Base-by-base conservation (phyloP, 495 filamentous ascomycete genomes). In the Paragyromitra xinjiangensis region DNA sequence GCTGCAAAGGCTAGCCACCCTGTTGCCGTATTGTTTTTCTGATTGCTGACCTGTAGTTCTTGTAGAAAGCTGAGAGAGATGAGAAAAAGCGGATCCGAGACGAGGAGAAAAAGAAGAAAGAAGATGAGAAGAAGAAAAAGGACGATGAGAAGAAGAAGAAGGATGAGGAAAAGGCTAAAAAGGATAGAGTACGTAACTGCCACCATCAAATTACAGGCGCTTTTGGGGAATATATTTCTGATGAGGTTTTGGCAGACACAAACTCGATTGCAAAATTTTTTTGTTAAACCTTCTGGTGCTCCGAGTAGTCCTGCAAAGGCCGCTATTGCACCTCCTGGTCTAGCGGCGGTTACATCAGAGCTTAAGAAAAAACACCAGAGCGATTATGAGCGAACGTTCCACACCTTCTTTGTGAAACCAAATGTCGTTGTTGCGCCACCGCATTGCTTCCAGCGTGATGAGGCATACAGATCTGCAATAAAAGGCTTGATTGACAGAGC, bases 371-470 rank as follows among this genome's bases (percentile, higher is more conserved):
- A 85, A 11, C 76, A 82, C 22, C 74, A 85, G 44, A 88, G 90
- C 0, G 88, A 90, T 53, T 98, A 96, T 79, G 85, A 92, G 16
- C 88, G 88, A 75, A 84, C 82, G 40, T 98, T 98, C 80, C 89
- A 92, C 14, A 88, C 92, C 0, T 97, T 96, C 83, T 94, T 91
- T 71, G 75, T 94, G 9, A 89, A 94, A 67, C 85, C 88, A 14
- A 85, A 91, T 78, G 91, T 92, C 2, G 87, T 75, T 9, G 69
- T 94, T 53, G 92, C 93, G 1, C 85, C 86, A 0, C 72, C 78
- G 0, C 67, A 76, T 64, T 72, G n/a, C 9, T 86, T 86, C 83
- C 80, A 71, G 74, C 79, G 87, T 59, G 85, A 88, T 82, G 80
- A 87, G 83, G 83, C 87, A 69, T 91, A 93, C 69, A 81, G 88